A percentile compares a stretch with the other conserved stretches of the same genome.
phyloP scores from a whole-genome alignment of 1,139 yeast species.

The Kodamaea anthophila region DNA sequence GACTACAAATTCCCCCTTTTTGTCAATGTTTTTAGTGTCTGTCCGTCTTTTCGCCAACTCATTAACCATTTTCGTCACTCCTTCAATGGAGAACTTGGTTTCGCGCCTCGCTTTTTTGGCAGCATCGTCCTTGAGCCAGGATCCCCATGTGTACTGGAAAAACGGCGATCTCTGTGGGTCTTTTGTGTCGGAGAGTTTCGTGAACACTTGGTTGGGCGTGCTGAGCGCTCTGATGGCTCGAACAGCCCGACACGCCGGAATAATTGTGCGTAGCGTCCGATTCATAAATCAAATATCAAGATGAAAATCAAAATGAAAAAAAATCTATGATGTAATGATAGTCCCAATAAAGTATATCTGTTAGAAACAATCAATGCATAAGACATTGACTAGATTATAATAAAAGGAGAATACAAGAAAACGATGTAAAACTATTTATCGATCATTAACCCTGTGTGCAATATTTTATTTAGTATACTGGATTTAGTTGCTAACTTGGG shows the following conservation, averaged over 20 bases:
- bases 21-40: slow-evolving; percentile 19
- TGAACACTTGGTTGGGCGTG: slow-evolving; percentile 27
- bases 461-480: no score
- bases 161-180: slow-evolving; percentile 72
- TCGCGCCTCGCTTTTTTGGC: slow-evolving; percentile 67
- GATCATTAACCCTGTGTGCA: no score
- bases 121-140: slow-evolving; percentile 81
- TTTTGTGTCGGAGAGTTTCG: slow-evolving; percentile 51
- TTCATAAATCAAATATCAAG: no score
- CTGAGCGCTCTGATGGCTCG: not conserved
- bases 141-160: slow-evolving; percentile 90
- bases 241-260: not conserved
- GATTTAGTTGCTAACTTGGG: no score
- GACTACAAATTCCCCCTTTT: slow-evolving; percentile 18
- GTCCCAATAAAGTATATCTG: no score
- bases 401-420: no score
- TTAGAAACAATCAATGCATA: no score
- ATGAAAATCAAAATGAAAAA: no score
- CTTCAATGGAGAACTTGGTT: slow-evolving; percentile 80
- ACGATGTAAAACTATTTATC: no score
- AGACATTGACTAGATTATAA: no score
- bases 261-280: not conserved
- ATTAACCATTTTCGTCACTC: slow-evolving; percentile 49
- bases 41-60: slow-evolving; percentile 28
- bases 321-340: no score